These are phyloP conservation scores for Boletus sp. DNA, from an alignment of 768 basidiomycete genomes.

Conservation along the genomic window DNA sequence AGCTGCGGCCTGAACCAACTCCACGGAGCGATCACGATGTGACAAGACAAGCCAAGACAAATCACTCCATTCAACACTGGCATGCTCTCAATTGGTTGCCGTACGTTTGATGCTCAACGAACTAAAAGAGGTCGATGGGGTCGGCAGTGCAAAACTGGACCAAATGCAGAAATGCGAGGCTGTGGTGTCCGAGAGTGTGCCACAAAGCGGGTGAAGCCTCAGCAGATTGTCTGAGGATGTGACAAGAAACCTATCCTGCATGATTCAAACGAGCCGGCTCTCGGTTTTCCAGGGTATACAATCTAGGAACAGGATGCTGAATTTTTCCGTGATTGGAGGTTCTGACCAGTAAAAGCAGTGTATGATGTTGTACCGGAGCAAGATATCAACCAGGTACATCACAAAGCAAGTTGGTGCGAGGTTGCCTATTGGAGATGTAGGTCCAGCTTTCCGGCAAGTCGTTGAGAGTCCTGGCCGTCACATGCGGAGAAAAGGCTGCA, in stretches of 20 bases:
- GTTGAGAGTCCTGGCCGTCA: constrained; percentile 12
- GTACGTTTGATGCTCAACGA: background rate
- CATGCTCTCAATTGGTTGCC: constrained; percentile 7
- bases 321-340: constrained; percentile 1
- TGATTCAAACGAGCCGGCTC: background rate
- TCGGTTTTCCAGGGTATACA: background rate
- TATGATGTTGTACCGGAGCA: constrained; percentile 7
- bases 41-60: constrained; percentile 1
- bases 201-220: constrained; percentile 27
- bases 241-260: constrained; percentile 5
- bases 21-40: constrained; percentile 5
- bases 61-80: background rate
- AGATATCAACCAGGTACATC: constrained; percentile 24
- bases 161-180: constrained; percentile 15
- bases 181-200: constrained; percentile 31
- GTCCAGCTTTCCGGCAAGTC: constrained; percentile 5
- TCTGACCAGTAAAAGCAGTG: constrained; percentile 11
- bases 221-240: constrained; percentile 16
- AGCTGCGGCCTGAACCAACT: constrained; percentile 3
- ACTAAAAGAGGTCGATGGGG: background rate
- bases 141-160: background rate
- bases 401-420: constrained; percentile 7
- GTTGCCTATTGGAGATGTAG: constrained; percentile 12
- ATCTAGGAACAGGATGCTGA: background rate
- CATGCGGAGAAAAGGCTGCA: constrained; percentile 12